Percentiles rank a stretch among this genome's conserved stretches.
Evolutionary conservation across 2,329 filamentous ascomycete genomes (phyloP).

Genomic region (Byssochlamys sp.): DNA sequence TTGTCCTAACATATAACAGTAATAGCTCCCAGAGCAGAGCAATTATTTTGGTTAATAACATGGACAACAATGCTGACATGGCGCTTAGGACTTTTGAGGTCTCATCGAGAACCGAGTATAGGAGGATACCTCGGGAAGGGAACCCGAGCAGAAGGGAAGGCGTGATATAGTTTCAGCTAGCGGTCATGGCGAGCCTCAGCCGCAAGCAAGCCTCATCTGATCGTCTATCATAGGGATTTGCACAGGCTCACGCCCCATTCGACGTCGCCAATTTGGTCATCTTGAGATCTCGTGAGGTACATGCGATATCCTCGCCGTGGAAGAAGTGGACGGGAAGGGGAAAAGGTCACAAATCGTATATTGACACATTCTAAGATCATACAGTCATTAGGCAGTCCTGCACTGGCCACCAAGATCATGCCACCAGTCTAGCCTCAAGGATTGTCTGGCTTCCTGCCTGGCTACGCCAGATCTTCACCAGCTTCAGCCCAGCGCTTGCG

Average conservation of each 20-base stretch:
- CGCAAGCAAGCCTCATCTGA: neutral
- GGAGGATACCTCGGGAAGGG: neutral
- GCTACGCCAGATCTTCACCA: conserved; percentile 16
- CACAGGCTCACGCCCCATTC: too few relatives aligned
- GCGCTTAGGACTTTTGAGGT: neutral
- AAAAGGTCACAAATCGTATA: neutral
- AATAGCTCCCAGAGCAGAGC: neutral
- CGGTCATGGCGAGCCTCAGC: neutral
- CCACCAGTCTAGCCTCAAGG: conserved; percentile 6
- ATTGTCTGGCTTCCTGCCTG: conserved; percentile 8
- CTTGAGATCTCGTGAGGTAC: neutral
- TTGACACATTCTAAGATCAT: neutral
- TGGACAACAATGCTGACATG: neutral
- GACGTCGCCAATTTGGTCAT: neutral
- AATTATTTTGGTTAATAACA: neutral
- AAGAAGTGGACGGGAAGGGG: neutral
- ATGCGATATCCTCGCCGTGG: neutral
- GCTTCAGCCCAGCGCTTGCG: conserved; percentile 12
- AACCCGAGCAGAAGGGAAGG: neutral
- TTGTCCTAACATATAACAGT: neutral
- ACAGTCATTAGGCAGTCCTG: neutral
- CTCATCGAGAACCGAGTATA: neutral
- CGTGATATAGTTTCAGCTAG: neutral
- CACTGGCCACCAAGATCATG: neutral
- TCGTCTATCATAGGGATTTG: too few relatives aligned